These are phyloP conservation scores for Sclerotinia glacialis DNA, from an alignment of 2,329 filamentous ascomycete species.

Conservation along the genomic window DNA sequence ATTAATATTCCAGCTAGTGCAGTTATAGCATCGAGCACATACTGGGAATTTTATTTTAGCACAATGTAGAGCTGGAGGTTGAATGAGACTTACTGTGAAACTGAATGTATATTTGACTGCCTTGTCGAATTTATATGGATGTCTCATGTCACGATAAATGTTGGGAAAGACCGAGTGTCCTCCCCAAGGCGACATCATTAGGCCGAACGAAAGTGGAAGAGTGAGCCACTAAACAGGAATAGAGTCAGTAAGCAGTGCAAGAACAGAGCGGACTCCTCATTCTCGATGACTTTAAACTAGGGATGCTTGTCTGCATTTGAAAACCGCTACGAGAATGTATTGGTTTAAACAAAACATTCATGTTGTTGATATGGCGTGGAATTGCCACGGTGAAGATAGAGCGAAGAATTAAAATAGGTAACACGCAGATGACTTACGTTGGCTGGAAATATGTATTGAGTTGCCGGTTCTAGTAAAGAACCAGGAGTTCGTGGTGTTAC, in stretches of 20 bases:
- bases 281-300: background rate
- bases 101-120: slow-evolving; percentile 78
- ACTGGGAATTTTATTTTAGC: slow-evolving; percentile 47
- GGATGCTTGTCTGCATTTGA: background rate
- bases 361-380: background rate
- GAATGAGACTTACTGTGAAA: slow-evolving; percentile 63
- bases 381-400: background rate
- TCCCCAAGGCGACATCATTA: slow-evolving; percentile 81
- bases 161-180: slow-evolving; percentile 74
- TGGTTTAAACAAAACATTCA: background rate
- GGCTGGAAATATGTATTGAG: slow-evolving; percentile 75
- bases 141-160: slow-evolving; percentile 73
- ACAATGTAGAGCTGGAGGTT: background rate
- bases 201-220: slow-evolving; percentile 81
- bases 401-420: background rate
- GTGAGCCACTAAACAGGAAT: slow-evolving; percentile 59
- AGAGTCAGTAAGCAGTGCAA: background rate
- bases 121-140: slow-evolving; percentile 65
- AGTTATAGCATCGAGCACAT: slow-evolving; percentile 75
- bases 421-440: slow-evolving; percentile 45
- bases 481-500: slow-evolving; percentile 76
- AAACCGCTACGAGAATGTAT: background rate
- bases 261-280: background rate
- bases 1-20: slow-evolving; percentile 84
- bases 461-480: slow-evolving; percentile 76